phyloP scores from a whole-genome alignment of 2,329 filamentous ascomycete species.

The Triangularia verruculosa region DNA sequence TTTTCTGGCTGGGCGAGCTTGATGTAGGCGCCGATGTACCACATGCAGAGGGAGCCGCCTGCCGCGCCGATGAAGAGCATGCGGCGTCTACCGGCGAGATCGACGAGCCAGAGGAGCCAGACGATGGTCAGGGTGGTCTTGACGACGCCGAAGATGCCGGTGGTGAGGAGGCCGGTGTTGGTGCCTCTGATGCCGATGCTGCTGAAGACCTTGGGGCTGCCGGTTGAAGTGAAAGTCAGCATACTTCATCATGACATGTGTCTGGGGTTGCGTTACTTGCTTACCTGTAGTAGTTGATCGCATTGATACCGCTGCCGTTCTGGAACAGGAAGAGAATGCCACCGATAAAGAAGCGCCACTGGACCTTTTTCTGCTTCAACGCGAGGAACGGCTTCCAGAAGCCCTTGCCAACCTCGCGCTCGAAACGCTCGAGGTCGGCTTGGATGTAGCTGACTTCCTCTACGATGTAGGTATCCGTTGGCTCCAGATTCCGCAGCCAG shows the following conservation, averaged over 20 bases:
- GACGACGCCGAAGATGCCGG: slow-evolving; percentile 74
- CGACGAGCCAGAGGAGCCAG: slow-evolving; percentile 68
- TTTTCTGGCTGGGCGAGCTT: slow-evolving; percentile 43
- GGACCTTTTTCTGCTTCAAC: slow-evolving; percentile 54
- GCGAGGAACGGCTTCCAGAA: slow-evolving; percentile 72
- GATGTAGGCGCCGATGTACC: slow-evolving; percentile 62
- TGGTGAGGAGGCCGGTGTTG: slow-evolving; percentile 53
- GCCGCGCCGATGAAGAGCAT: slow-evolving; percentile 63
- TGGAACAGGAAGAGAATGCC: slow-evolving; percentile 75
- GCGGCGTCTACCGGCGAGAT: slow-evolving; percentile 52
- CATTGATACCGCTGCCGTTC: slow-evolving; percentile 74
- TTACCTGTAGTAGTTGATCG: slow-evolving; percentile 66
- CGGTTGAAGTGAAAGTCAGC: too few relatives aligned
- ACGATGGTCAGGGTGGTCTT: slow-evolving; percentile 67
- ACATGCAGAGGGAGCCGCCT: slow-evolving; percentile 61
- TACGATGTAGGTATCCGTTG: slow-evolving; percentile 62
- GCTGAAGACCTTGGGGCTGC: slow-evolving; percentile 62
- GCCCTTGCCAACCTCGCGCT: slow-evolving; percentile 60
- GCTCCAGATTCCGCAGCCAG: slow-evolving; percentile 61
- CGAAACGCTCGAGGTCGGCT: slow-evolving; percentile 63
- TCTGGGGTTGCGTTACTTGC: too few relatives aligned
- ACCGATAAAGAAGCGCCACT: slow-evolving; percentile 71
- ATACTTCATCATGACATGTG: too few relatives aligned
- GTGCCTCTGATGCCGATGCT: slow-evolving; percentile 46
- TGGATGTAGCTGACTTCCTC: slow-evolving; percentile 73